Base-by-base conservation (phyloP, 23 red algal species). In the Gracilariopsis chorda region DNA sequence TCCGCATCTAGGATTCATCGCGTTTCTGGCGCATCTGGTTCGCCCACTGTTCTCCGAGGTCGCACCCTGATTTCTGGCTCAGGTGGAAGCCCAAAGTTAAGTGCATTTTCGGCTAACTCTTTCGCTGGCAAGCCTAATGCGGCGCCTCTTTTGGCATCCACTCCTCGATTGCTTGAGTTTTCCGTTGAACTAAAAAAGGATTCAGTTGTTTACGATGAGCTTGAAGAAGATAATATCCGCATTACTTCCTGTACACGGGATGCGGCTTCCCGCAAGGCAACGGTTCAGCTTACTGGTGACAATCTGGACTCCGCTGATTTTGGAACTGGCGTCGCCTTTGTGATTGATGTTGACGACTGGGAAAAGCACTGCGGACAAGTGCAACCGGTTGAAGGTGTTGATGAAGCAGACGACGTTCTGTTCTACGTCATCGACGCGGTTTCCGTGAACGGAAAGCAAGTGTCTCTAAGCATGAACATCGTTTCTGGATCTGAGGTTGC, bases 391-490 rank as follows among this genome's bases (percentile, higher is more conserved):
- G 45, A 49, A 33, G 74, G 74, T 48, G 35, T 79, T 48, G 74
- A 79, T 56, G 30, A 46, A 12, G 29, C 43, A 17, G 74, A 79
- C 34, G 74, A 79, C 21, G 21, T 23, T 32, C 35, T 79, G 30
- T 79, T 79, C 74, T 56, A 52, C 41, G 74, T 52, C n/a, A 56
- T 79, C 7, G 45, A 79, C 25, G 45, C n/a, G 20, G 48, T 43
- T 45, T 19, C 35, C n/a, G 41, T 32, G 37, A 4, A 72, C 20
- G 41, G 21, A 43, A 32, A 34, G 21, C 34, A 43, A 32, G 41
- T 72, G 27, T 72, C 65, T 6, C 37, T 72, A 32, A 72, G 23
- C 41, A 72, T 72, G 65, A 72, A n/a, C 65, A 49, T 49, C 74
- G 48, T 79, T 52, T 32, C 42, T 6, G 74, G 74, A 21, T 49